Percentiles rank a stretch among this genome's conserved stretches.
Conservation (phyloP, 768 basidiomycete species). For the Rubroboletus pulcherrimus region DNA sequence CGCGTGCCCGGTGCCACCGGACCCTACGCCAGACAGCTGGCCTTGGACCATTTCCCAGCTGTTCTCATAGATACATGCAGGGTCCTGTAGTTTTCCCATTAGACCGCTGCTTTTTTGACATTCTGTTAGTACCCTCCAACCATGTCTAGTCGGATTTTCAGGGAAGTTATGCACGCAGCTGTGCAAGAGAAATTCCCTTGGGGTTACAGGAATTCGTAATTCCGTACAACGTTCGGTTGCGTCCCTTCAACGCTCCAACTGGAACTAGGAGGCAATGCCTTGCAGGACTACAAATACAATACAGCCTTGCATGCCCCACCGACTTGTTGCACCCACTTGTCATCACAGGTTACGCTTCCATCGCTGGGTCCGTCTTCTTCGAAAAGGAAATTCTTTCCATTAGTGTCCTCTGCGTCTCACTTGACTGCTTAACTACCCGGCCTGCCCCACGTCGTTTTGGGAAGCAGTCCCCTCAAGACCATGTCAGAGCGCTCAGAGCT, state of each 20-base stretch:
- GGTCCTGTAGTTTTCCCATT: too few species aligned
- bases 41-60: too few species aligned
- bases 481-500: conserved; percentile 9
- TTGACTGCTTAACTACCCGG: neutral
- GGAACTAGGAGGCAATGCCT: neutral
- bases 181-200: neutral
- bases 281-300: neutral
- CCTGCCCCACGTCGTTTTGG: neutral
- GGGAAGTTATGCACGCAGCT: neutral
- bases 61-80: too few species aligned
- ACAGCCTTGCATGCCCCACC: neutral
- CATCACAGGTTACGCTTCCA: neutral
- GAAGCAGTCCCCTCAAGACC: neutral
- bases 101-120: too few species aligned
- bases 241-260: neutral
- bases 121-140: neutral
- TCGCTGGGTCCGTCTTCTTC: neutral
- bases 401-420: neutral
- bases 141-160: neutral
- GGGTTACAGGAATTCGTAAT: neutral
- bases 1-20: too few species aligned
- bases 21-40: too few species aligned
- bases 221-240: neutral
- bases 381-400: neutral
- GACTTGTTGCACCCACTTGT: neutral